Evolutionary conservation across 129 eudicot genomes (phyloP), one percentile per base, ranked within the genome.

Genomic region (Lactuca saligna): DNA sequence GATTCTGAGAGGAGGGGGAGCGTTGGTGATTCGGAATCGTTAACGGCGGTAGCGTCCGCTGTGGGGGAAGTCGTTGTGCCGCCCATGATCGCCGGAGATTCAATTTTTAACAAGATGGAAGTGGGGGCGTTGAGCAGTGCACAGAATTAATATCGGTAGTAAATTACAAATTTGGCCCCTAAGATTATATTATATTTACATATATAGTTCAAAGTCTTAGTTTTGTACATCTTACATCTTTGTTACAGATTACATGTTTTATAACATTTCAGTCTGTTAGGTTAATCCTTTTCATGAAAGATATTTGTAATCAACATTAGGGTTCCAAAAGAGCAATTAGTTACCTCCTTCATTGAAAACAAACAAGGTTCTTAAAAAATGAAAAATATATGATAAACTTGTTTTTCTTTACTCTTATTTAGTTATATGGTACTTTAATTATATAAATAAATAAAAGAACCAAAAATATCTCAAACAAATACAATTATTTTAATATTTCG

Each of bases 11-110:
- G 80, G 55, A 85, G 81, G 39, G 63, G 92, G 17, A 31, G 62
- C 6, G 83, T 50, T n/a, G 84, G 76, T 7, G 96, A 68, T 56
- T 84, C 87, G 17, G 79, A 17, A 75, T 85, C 87, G 58, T 78
- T 83, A 44, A 17, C 31, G 41, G 49, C 58, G 66, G 76, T 68
- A 68, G 77, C 13, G 56, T 67, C 39, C 9, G 73, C 38, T 50
- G 78, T 41, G 2, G 72, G 70, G 49, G 61, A 50, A 8, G 69
- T 54, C 17, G 76, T 57, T 60, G 77, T 63, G 73, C 51, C 83
- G 0, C 56, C 84, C 88, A 84, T 84, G 51, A 33, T 54, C 29
- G 67, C 32, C 49, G 75, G 78, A 71, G 65, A 78, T 56, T 71
- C 11, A 55, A 6, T 20, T 38, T 62, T 51, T 69, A 69, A 38